Base-by-base conservation (phyloP, 2,329 filamentous ascomycete species). In the Colletotrichum sp. region DNA sequence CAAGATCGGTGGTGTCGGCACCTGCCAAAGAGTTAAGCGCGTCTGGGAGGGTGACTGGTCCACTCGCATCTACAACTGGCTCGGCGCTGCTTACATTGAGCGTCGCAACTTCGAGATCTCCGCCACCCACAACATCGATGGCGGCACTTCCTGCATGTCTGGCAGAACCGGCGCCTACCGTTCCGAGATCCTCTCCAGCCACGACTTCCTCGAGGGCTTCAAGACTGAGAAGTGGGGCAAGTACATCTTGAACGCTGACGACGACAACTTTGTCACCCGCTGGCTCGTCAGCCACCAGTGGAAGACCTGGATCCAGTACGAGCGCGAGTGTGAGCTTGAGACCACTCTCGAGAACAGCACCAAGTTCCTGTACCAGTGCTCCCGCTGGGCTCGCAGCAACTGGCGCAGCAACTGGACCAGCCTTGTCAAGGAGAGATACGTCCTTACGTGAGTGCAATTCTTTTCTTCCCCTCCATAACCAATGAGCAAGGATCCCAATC, bases 371-470 rank as follows among this genome's bases (percentile, higher is more conserved):
- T 96, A 95, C 83, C 96, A 99, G 86, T 99, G 96, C 86, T 92
- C 96, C 63, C 92, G 96, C 64, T 99, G 96, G 96, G 96, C 97
- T 59, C 93, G 96, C 82, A 98, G 96, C 89, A 99, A 99, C 86
- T 99, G 96, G 96, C 91, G 96, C 83, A 98, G 96, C 88, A 99
- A 99, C 85, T 93, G 95, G 85, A 98, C 95, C 69, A 98, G 95
- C 85, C 90, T 98, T 82, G 90, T 96, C 78, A 92, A 92, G 78
- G 96, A 98, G 86, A 89, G 94, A 83, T 91, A 95, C 82, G 95
- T 98, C 82, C 95, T 95, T 92, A 93, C 87, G 96, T 98, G 90
- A 93, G 95, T 32, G 15, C 25, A 49, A n/a, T 22, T 66, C 64
- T 73, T 67, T 63, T 76, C 67, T 72, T 77, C 75, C 52, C 34